Percentiles rank a stretch among this genome's conserved stretches.
Evolutionary conservation across 148 eudicot species (phyloP).

Genomic region (Camellia granthamiana): DNA sequence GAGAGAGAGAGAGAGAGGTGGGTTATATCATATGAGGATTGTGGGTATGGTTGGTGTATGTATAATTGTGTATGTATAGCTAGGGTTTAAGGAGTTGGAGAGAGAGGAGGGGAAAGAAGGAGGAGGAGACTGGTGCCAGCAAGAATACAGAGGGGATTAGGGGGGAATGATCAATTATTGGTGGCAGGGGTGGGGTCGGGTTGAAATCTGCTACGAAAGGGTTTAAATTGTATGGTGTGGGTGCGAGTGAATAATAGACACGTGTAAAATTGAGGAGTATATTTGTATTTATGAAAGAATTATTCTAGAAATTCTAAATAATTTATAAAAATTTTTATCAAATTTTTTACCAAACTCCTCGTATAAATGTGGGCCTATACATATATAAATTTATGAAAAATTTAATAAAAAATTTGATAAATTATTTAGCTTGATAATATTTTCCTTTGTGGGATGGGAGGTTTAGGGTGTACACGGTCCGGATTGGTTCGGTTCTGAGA

Average conservation of each 20-base stretch:
- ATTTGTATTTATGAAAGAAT: too few relatives aligned
- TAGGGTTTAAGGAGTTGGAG: conserved; percentile 26
- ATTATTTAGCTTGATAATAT: too few relatives aligned
- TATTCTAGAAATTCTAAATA: too few relatives aligned
- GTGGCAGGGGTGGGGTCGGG: conserved; percentile 17
- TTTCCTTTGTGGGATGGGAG: too few relatives aligned
- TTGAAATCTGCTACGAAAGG: background rate
- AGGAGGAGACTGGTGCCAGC: conserved; percentile 23
- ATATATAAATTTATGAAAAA: too few relatives aligned
- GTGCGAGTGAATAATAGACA: background rate
- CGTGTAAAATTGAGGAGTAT: background rate
- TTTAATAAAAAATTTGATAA: too few relatives aligned
- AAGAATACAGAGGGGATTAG: conserved; percentile 26
- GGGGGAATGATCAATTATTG: conserved; percentile 55
- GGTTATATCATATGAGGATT: background rate
- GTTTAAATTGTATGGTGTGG: background rate
- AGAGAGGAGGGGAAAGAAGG: conserved; percentile 9
- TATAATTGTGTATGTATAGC: background rate
- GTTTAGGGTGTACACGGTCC: too few relatives aligned
- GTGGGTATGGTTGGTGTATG: background rate
- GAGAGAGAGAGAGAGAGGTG: background rate
- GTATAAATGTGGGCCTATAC: too few relatives aligned
- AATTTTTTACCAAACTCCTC: too few relatives aligned
- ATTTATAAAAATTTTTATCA: too few relatives aligned
- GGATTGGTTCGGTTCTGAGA: too few relatives aligned